Evolutionary conservation across 2,329 filamentous ascomycete genomes (phyloP).

Genomic region (Akanthomyces muscarius): DNA sequence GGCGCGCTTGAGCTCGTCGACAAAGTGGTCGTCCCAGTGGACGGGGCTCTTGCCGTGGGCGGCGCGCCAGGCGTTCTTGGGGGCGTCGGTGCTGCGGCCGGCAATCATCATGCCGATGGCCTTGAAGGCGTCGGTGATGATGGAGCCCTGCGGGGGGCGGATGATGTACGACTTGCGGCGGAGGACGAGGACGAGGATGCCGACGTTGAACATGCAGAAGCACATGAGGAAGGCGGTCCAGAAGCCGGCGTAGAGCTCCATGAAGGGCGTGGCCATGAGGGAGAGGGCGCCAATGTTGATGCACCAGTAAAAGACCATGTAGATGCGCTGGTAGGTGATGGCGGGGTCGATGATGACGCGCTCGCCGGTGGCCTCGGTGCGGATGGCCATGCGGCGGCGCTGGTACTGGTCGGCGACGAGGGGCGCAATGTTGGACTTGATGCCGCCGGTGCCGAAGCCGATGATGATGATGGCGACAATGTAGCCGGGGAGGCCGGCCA

Average conservation of each 20-base stretch:
- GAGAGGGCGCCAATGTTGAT: constrained; percentile 72
- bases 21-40: constrained; percentile 65
- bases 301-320: constrained; percentile 71
- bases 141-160: constrained; percentile 54
- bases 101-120: constrained; percentile 38
- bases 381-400: constrained; percentile 47
- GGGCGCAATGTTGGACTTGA: constrained; percentile 61
- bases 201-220: constrained; percentile 60
- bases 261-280: constrained; percentile 61
- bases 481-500: constrained; percentile 46
- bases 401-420: constrained; percentile 64
- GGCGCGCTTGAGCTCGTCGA: constrained; percentile 66
- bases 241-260: constrained; percentile 65
- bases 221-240: constrained; percentile 58
- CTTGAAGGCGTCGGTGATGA: constrained; percentile 62
- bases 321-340: constrained; percentile 63
- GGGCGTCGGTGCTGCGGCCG: constrained; percentile 49
- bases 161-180: constrained; percentile 47
- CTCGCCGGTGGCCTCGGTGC: constrained; percentile 46
- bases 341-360: constrained; percentile 64
- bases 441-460: constrained; percentile 63
- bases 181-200: constrained; percentile 48
- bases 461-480: constrained; percentile 57
- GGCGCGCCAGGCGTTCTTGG: constrained; percentile 63
- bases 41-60: constrained; percentile 43